Evolutionary conservation across 441 rosid species (phyloP).

Genomic region (Populus hybrid): DNA sequence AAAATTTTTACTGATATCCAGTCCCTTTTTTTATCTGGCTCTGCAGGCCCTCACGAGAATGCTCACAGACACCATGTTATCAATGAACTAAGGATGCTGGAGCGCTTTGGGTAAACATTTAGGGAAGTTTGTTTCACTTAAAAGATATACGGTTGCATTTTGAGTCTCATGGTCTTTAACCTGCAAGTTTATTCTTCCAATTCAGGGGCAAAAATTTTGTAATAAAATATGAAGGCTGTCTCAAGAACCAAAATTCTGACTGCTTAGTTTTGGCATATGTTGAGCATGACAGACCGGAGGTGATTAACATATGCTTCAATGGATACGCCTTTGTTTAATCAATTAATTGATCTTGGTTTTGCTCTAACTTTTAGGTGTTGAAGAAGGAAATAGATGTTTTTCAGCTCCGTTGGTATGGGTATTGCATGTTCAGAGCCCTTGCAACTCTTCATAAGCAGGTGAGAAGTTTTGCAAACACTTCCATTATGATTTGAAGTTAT

Average conservation of each 20-base stretch:
- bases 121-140: not conserved
- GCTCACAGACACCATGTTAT: conserved; percentile 61
- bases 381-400: conserved; percentile 67
- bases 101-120: conserved; percentile 73
- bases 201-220: conserved; percentile 85
- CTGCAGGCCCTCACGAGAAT: conserved; percentile 78
- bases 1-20: conserved; percentile 9
- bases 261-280: conserved; percentile 91
- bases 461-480: conserved; percentile 1
- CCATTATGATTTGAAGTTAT: conserved; percentile 16
- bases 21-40: conserved; percentile 11
- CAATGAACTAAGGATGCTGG: conserved; percentile 80
- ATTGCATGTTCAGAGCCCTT: conserved; percentile 88
- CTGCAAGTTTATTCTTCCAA: conserved; percentile 15
- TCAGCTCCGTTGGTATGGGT: conserved; percentile 83
- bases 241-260: conserved; percentile 67
- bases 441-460: conserved; percentile 90
- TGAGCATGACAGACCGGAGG: conserved; percentile 95
- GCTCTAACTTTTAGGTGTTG: conserved; percentile 44
- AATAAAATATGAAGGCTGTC: conserved; percentile 74
- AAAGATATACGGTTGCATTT: not conserved
- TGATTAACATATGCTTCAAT: conserved; percentile 19
- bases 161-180: conserved; percentile 4
- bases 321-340: conserved; percentile 5
- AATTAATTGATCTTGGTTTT: conserved; percentile 19